Evolutionary conservation across 139 green algal genomes (phyloP), one percentile per base, ranked within the genome.

Genomic region (Astrephomene gubernaculifera): DNA sequence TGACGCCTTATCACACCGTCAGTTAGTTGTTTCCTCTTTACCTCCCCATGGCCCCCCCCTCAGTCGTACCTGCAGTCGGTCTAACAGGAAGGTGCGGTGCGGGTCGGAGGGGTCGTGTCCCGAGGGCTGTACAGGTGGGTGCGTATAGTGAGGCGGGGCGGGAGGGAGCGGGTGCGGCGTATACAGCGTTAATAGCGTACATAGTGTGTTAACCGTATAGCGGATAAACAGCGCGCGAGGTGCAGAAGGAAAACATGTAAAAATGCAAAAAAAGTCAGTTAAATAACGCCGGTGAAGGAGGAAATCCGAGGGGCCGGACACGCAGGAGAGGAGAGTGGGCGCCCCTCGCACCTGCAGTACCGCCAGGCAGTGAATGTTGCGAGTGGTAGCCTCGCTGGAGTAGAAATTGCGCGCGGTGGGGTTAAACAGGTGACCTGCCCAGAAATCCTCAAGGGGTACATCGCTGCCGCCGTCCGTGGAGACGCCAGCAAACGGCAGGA

Each of bases 391-490:
- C 63, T 75, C 79, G 43, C 44, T 69, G 4, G 79, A 85, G 65
- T 85, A 76, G 25, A 85, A 72, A 43, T 44, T 76, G 44, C 79
- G 79, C 8, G 79, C 53, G 44, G 64, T 52, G 79, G 63, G 64
- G 9, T 31, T 67, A 64, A 85, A 85, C 31, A 85, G 31, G 79
- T 85, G 63, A 8, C 64, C 79, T 27, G 76, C 79, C 79, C 79
- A 85, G 64, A 72, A 85, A 43, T 67, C 33, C 0, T 29, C 64
- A 9, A 7, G 19, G 10, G 64, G 63, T 3, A 8, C 2, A 33
- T 85, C 79, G 35, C 39, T 41, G 22, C 79, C 45, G 7, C 79
- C 79, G 44, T 85, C 79, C 43, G 79, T 85, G 2, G 64, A 7
- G 45, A 68, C 63, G 1, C 79, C 79, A 2, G 33, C 64, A 39